phyloP scores from a whole-genome alignment of 2,329 filamentous ascomycete genomes.

The Truncatella angustata region DNA sequence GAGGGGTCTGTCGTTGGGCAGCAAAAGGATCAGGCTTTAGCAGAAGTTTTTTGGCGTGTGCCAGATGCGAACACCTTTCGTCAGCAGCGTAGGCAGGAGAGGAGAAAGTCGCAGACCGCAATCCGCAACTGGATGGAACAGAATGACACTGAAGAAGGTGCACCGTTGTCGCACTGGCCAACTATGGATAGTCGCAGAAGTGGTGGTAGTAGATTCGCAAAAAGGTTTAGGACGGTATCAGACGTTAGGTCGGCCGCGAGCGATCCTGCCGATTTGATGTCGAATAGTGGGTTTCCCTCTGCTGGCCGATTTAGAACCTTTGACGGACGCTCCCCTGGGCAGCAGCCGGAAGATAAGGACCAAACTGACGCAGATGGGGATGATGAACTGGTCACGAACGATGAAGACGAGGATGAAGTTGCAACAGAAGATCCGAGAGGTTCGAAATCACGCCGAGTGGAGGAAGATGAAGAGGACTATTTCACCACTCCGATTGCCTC shows the following conservation, averaged over 20 bases:
- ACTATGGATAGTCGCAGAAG: constrained; percentile 53
- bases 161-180: constrained; percentile 47
- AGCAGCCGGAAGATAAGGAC: constrained; percentile 47
- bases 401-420: constrained; percentile 63
- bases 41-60: constrained; percentile 81
- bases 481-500: constrained; percentile 51
- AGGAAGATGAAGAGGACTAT: constrained; percentile 48
- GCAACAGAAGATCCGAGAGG: constrained; percentile 33
- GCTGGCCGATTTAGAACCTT: constrained; percentile 24
- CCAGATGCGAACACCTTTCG: constrained; percentile 63
- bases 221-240: constrained; percentile 48
- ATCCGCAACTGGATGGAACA: constrained; percentile 90
- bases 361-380: constrained; percentile 86
- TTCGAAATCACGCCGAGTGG: constrained; percentile 24
- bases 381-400: constrained; percentile 82
- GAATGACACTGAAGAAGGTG: constrained; percentile 48
- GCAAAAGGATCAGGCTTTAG: constrained; percentile 84
- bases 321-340: constrained; percentile 39
- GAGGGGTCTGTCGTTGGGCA: constrained; percentile 87
- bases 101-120: constrained; percentile 73
- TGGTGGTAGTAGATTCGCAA: constrained; percentile 46
- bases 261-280: constrained; percentile 62
- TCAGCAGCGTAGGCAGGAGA: constrained; percentile 60
- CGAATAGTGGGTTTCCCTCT: constrained; percentile 34
- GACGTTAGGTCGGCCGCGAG: constrained; percentile 60